Percentiles rank a stretch among this genome's conserved stretches.
Conservation (phyloP, 768 basidiomycete genomes). For the Xerocomellus amylosporus region DNA sequence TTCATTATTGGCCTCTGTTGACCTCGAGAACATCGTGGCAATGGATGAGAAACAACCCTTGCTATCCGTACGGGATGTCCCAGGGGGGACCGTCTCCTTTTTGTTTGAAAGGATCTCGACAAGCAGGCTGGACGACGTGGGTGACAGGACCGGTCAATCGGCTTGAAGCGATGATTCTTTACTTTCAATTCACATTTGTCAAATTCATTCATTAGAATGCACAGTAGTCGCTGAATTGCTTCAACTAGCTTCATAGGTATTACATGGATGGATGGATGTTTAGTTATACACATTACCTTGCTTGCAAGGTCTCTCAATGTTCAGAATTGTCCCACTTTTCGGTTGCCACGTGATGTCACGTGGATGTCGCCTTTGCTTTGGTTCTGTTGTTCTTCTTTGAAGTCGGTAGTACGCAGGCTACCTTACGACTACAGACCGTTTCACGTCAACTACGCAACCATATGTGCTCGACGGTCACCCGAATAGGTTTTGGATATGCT, state of each 20-base stretch:
- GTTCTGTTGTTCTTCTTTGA: no score
- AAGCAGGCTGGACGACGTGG: constrained; percentile 7
- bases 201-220: not conserved
- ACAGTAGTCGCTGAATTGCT: not conserved
- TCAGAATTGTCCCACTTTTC: no score
- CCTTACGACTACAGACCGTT: no score
- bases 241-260: not conserved
- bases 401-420: no score
- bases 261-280: constrained; percentile 5
- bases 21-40: constrained; percentile 45
- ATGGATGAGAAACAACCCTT: constrained; percentile 34
- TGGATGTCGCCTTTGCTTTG: no score
- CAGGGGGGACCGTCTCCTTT: constrained; percentile 72
- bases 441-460: no score
- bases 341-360: no score
- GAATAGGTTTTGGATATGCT: no score
- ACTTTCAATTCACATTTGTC: not conserved
- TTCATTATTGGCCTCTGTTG: constrained; percentile 41
- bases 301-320: no score
- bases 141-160: not conserved
- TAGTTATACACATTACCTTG: constrained; percentile 5
- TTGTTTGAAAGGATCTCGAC: constrained; percentile 63
- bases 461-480: no score
- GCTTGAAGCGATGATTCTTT: not conserved
- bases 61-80: constrained; percentile 44